Evolutionary conservation across 1,139 yeast species (phyloP).

Genomic region (Suhomyces yuchorum): DNA sequence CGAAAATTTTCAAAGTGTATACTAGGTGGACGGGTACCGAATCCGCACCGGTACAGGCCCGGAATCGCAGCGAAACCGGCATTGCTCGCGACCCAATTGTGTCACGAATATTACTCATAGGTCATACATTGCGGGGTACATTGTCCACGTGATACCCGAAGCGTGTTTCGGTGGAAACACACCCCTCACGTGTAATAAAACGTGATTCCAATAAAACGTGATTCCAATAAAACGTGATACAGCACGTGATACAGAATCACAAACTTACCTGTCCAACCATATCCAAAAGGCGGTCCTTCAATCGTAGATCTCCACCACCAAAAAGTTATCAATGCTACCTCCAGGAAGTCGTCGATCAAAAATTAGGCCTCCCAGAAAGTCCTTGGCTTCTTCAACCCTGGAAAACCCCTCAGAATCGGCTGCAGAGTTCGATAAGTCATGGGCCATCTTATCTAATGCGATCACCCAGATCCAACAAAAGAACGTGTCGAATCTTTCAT

Average conservation of each 20-base stretch:
- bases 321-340: conserved; percentile 32
- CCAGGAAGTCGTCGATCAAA: conserved; percentile 54
- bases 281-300: neutral
- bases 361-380: conserved; percentile 74
- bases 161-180: no score
- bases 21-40: neutral
- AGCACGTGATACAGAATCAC: neutral
- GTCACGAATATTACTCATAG: conserved; percentile 8
- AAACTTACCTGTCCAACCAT: neutral
- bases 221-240: neutral
- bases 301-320: neutral
- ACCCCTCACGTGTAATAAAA: no score
- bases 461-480: conserved; percentile 73
- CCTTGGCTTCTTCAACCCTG: conserved; percentile 31
- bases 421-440: conserved; percentile 67
- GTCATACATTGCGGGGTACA: conserved; percentile 1
- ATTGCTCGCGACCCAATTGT: conserved; percentile 2
- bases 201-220: no score
- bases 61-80: conserved; percentile 12
- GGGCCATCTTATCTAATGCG: conserved; percentile 75
- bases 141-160: neutral
- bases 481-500: conserved; percentile 75
- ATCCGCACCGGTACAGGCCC: conserved; percentile 16
- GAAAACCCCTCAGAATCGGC: conserved; percentile 26
- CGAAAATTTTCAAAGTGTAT: conserved; percentile 1